Evolutionary conservation across 371 early-diverging fungal genomes (phyloP), one percentile per base, ranked within the genome.

Genomic region (Apophysomyces elegans): DNA sequence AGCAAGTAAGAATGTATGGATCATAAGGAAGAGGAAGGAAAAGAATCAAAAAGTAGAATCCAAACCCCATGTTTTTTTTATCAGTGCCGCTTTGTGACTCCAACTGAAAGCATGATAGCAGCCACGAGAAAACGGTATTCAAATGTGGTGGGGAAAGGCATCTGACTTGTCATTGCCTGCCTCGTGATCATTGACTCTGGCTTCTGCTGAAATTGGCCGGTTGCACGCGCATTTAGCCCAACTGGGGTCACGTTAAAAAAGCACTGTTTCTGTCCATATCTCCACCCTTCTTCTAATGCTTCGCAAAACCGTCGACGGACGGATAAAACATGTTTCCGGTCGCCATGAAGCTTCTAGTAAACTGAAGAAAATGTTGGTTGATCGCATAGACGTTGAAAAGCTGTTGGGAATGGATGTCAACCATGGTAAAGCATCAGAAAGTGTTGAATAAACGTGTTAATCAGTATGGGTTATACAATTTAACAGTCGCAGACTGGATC

Each of bases 331-430:
- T 59, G 7, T n/a, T 7, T 58, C 36, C 32, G 37, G 59, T 50
- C 69, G 36, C 46, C 69, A 26, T 7, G 47, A 56, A 56, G 59
- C 59, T 0, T 67, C 67, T 6, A 63, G 63, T 16, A 69, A 72
- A 7, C 63, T 79, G 59, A 75, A 74, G 61, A 69, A 75, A 36
- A 50, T 76, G 12, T 73, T 82, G 44, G 58, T 76, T 7, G 71
- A 76, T 56, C 73, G 66, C 16, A 71, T 69, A 59, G 72, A 77
- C 67, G 70, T 71, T 32, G 80, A 79, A 56, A 75, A 74, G 37
- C 68, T 82, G 13, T 75, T 82, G 71, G 72, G 70, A 8, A 74
- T 78, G 5, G 80, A 82, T 68, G 61, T 74, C 13, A 66, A 65
- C 7, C 74, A 58, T 70, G 83, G 83, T 79, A 75, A 26, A 26